A percentile compares a stretch with the other conserved stretches of the same genome.
Evolutionary conservation across 2,329 filamentous ascomycete genomes (phyloP).

Genomic region (Sporothrix dimorphospora): DNA sequence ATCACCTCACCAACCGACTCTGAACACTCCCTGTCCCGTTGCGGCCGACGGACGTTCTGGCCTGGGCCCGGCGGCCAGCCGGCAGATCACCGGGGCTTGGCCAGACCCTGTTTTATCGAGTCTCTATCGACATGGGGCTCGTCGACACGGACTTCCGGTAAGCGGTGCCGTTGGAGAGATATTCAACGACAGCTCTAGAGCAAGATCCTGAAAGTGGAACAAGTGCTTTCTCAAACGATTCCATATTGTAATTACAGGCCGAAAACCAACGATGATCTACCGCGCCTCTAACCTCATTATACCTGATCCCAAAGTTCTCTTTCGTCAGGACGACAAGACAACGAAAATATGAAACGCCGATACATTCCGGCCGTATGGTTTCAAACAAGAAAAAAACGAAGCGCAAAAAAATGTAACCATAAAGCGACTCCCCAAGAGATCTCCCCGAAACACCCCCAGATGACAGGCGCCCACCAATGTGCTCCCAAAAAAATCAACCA

Average conservation of each 20-base stretch:
- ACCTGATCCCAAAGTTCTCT: background rate
- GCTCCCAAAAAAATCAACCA: constrained; percentile 1
- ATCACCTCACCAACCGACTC: background rate
- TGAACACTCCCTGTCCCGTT: background rate
- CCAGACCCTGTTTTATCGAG: constrained; percentile 4
- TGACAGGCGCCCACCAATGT: constrained; percentile 14
- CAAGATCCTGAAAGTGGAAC: background rate
- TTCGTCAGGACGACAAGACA: background rate
- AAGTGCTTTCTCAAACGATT: background rate
- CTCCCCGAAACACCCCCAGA: background rate
- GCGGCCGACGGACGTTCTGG: constrained; percentile 22
- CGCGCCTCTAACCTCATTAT: background rate
- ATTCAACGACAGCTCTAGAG: background rate
- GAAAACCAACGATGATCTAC: background rate
- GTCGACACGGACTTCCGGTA: background rate
- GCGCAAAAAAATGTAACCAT: background rate
- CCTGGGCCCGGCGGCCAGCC: constrained; percentile 21
- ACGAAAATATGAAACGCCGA: background rate
- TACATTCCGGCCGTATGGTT: background rate
- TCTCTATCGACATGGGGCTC: background rate
- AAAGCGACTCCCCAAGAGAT: background rate
- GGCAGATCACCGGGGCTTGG: constrained; percentile 20
- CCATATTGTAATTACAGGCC: background rate
- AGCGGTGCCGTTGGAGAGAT: background rate
- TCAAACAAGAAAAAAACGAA: background rate